Evolutionary conservation across 805 yeast genomes (phyloP).

Genomic region (Schizosaccharomyces osmophilus): DNA sequence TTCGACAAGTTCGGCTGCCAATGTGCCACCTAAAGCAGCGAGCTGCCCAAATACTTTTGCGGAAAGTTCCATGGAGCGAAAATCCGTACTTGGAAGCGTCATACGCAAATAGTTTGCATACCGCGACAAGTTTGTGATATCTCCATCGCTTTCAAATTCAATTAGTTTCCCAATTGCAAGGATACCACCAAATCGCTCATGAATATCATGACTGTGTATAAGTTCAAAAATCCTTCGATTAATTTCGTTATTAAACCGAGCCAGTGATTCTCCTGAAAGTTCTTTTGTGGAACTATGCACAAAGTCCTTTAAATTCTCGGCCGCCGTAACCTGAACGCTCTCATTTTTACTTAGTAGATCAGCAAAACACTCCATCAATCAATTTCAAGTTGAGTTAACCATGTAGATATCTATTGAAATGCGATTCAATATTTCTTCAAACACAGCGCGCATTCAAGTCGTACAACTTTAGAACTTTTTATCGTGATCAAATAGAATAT

Average conservation of each 20-base stretch:
- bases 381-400: background rate
- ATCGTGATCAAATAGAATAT: no score
- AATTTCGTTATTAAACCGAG: conserved; percentile 59
- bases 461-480: no score
- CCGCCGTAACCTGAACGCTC: background rate
- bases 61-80: conserved; percentile 65
- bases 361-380: background rate
- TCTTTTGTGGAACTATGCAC: conserved; percentile 17
- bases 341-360: background rate
- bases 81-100: conserved; percentile 56
- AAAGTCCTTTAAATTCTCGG: background rate
- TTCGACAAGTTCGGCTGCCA: conserved; percentile 81
- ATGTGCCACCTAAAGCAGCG: conserved; percentile 69
- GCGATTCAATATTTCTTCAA: no score
- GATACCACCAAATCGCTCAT: conserved; percentile 69
- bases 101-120: conserved; percentile 71
- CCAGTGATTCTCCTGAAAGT: conserved; percentile 54
- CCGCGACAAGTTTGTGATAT: conserved; percentile 69
- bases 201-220: conserved; percentile 45
- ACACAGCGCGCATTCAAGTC: no score
- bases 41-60: conserved; percentile 69
- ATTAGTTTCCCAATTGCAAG: conserved; percentile 73
- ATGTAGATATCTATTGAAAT: no score
- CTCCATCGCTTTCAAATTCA: conserved; percentile 57
- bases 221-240: conserved; percentile 71